Conservation (phyloP, 257 asterid species). For the Solanum dulcamara region DNA sequence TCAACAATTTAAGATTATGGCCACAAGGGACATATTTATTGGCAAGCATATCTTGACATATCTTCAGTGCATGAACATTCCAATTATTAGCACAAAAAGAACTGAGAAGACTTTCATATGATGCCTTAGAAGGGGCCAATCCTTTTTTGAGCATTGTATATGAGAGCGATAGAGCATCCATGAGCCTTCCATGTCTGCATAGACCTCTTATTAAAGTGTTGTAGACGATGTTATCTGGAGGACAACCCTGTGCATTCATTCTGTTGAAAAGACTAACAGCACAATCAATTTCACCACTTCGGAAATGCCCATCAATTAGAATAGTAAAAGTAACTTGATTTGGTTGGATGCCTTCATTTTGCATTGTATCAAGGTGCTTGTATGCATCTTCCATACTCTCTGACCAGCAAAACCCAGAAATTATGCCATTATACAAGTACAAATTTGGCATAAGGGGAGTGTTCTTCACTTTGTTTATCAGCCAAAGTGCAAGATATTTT, state of each 20-base stretch:
- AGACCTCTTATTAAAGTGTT: constrained; percentile 40
- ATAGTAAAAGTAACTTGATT: constrained; percentile 55
- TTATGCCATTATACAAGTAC: constrained; percentile 33
- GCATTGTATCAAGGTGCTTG: constrained; percentile 30
- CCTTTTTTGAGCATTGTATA: constrained; percentile 49
- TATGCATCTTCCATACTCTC: constrained; percentile 37
- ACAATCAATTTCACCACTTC: constrained; percentile 25
- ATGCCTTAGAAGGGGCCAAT: constrained; percentile 29
- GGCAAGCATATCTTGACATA: constrained; percentile 42
- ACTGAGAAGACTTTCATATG: constrained; percentile 38
- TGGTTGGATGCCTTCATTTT: constrained; percentile 32
- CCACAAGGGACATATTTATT: constrained; percentile 33
- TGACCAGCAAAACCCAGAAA: constrained; percentile 38
- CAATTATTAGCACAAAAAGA: constrained; percentile 24
- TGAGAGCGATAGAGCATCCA: constrained; percentile 36
- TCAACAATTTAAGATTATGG: constrained; percentile 22
- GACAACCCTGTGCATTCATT: constrained; percentile 34
- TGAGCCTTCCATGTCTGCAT: constrained; percentile 31
- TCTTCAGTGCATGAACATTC: constrained; percentile 31
- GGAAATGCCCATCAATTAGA: constrained; percentile 41
- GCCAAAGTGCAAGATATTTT: constrained; percentile 17
- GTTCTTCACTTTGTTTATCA: constrained; percentile 19
- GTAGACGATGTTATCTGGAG: constrained; percentile 30
- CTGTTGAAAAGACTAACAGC: constrained; percentile 43
- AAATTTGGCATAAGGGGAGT: constrained; percentile 22